Conservation (phyloP, 164 flowering plant species). For the Cinnamomum micranthum region DNA sequence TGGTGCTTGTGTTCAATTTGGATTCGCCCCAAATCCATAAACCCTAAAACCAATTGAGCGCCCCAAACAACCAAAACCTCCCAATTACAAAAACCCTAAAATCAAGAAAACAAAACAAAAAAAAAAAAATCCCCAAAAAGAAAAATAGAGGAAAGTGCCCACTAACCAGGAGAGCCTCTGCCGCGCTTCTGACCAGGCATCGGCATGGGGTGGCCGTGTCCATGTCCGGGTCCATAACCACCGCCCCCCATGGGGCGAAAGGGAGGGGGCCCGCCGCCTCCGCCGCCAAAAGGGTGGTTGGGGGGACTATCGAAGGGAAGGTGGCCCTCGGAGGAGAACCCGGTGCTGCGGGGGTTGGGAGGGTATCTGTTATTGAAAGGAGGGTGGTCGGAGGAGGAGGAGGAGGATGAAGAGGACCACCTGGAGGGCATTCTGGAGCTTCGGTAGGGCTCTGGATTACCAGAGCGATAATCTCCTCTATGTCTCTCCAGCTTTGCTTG, state of each 20-base stretch:
- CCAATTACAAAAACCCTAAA: no score
- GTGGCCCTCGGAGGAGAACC: not conserved
- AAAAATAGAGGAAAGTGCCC: not conserved
- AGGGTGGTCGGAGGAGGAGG: not conserved
- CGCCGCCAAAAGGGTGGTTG: not conserved
- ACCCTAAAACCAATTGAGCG: not conserved
- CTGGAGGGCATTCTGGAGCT: not conserved
- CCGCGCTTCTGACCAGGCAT: conserved; percentile 6
- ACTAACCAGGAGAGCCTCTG: not conserved
- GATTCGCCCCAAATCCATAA: not conserved
- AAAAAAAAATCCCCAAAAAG: not conserved
- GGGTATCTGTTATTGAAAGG: not conserved
- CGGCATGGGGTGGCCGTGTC: not conserved
- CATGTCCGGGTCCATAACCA: not conserved
- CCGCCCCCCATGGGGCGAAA: conserved; percentile 2
- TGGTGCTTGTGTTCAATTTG: not conserved
- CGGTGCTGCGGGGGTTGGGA: not conserved
- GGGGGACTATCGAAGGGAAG: not conserved
- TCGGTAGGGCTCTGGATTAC: not conserved
- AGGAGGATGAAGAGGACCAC: conserved; percentile 2
- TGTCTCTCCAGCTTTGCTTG: conserved; percentile 6
- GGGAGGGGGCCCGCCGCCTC: not conserved
- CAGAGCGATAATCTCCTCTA: conserved; percentile 6
- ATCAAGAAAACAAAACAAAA: not conserved
- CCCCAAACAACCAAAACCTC: not conserved